Base-by-base conservation (phyloP, 2,329 filamentous ascomycete genomes). In the Phoma sp. region DNA sequence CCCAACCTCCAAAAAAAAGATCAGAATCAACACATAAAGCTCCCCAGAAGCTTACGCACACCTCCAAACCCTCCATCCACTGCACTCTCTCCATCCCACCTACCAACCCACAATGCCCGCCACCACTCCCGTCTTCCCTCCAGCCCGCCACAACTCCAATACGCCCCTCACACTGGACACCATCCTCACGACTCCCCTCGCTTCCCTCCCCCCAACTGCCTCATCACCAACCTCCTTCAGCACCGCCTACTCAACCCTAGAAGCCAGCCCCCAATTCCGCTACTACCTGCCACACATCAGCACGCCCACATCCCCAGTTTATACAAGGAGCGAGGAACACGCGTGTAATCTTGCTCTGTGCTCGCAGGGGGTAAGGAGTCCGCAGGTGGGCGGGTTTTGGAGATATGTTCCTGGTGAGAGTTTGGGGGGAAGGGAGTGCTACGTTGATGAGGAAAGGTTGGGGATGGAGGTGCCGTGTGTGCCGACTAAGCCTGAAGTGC, bases 121-220 rank as follows among this genome's bases (percentile, higher is more conserved):
- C 31, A 2, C 31, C 2, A 33, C 31, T 0, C n/a, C 21, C 6
- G 12, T 35, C 2, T 47, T 17, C 27, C 36, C 15, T 17, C 24
- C 9, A 17, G 4, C 24, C 10, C 36, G 21, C 9, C 46, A 39
- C 41, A 39, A n/a, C 4, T 36, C 13, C 31, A 24, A 43, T 17
- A 6, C 46, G 24, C 6, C 38, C 24, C 40, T 4, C 22, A n/a
- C 32, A 8, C 48, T 39, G 27, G 19, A 27, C 39, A 27, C 25
- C 31, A 21, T 35, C 40, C 58, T 47, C 40, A 58, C 62, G 39
- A 67, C 21, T 32, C 51, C 47, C 29, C 60, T 49, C 36, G 68
- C 33, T 22, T 62, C 62, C 2, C 24, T 49, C 0, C 71, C 67
- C 0, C 29, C 35, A 3, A 29, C 27, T 5, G 21, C 35, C 2